Evolutionary conservation across 2,329 filamentous ascomycete species (phyloP).

Genomic region (Aspergillus awamori): DNA sequence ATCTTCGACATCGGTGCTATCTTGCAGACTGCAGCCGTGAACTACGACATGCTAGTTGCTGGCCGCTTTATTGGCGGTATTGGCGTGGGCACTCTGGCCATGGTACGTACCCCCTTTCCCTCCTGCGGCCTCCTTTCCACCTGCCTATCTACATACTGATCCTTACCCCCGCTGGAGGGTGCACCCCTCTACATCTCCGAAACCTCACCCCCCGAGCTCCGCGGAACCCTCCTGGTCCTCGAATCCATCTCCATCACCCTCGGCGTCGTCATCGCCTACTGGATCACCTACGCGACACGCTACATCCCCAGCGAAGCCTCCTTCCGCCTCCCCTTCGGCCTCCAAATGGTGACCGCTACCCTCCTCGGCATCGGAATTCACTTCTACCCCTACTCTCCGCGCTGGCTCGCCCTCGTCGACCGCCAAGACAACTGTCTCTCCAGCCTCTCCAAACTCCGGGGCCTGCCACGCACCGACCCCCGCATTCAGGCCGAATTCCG

Average conservation of each 20-base stretch:
- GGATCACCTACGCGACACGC: conserved; percentile 53
- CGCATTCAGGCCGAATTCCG: conserved; percentile 63
- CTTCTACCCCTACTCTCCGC: conserved; percentile 66
- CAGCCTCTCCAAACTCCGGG: conserved; percentile 61
- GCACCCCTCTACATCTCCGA: conserved; percentile 56
- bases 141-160: background rate
- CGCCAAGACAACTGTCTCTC: conserved; percentile 66
- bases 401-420: conserved; percentile 69
- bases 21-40: conserved; percentile 37
- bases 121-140: background rate
- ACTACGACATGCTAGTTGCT: conserved; percentile 33
- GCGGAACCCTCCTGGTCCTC: conserved; percentile 27
- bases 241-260: conserved; percentile 30
- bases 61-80: conserved; percentile 43
- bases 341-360: conserved; percentile 66
- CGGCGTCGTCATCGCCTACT: conserved; percentile 32
- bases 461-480: conserved; percentile 55
- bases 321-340: conserved; percentile 60
- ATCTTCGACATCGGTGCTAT: conserved; percentile 49
- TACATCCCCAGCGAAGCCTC: conserved; percentile 16
- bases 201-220: conserved; percentile 37
- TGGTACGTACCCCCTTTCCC: conserved; percentile 30
- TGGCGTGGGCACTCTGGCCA: conserved; percentile 40
- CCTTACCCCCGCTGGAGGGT: background rate
- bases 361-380: conserved; percentile 64